Percentiles rank a stretch among this genome's conserved stretches.
phyloP scores from a whole-genome alignment of 805 yeast species.

The Brettanomyces sp. region DNA sequence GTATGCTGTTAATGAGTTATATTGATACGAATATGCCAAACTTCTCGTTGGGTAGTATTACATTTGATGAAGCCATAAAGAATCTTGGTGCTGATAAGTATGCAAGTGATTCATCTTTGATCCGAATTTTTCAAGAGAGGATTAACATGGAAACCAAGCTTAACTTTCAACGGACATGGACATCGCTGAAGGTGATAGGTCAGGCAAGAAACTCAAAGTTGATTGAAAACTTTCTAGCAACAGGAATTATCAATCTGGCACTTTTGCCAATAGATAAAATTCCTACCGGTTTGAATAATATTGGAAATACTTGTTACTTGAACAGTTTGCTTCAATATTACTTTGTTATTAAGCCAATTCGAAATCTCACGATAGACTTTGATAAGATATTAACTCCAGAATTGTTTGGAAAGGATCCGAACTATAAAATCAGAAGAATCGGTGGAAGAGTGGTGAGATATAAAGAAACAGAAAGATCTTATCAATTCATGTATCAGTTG shows the following conservation, averaged over 20 bases:
- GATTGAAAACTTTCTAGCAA: slow-evolving; percentile 44
- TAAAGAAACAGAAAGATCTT: slow-evolving; percentile 72
- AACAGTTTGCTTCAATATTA: slow-evolving; percentile 87
- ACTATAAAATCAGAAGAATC: slow-evolving; percentile 49
- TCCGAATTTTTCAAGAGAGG: slow-evolving; percentile 42
- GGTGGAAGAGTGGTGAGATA: slow-evolving; percentile 81
- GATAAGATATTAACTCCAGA: slow-evolving; percentile 25
- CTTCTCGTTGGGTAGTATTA: slow-evolving; percentile 8
- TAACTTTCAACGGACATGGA: slow-evolving; percentile 49
- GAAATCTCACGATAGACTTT: slow-evolving; percentile 56
- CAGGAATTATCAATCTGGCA: slow-evolving; percentile 55
- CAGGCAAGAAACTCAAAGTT: slow-evolving; percentile 43
- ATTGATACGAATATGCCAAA: slow-evolving; percentile 36
- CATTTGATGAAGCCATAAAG: slow-evolving; percentile 33
- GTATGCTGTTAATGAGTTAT: slow-evolving; percentile 47
- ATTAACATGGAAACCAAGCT: slow-evolving; percentile 28
- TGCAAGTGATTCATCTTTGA: slow-evolving; percentile 49
- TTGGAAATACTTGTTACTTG: slow-evolving; percentile 92
- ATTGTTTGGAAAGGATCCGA: slow-evolving; percentile 21
- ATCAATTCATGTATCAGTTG: slow-evolving; percentile 69
- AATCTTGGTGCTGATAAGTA: slow-evolving; percentile 38
- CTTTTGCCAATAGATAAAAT: slow-evolving; percentile 55
- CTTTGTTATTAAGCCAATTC: slow-evolving; percentile 74
- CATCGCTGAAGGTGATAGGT: slow-evolving; percentile 49
- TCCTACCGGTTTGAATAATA: slow-evolving; percentile 91